Base-by-base conservation (phyloP, 495 filamentous ascomycete genomes). In the Podospora bellae-mahoneyi region DNA sequence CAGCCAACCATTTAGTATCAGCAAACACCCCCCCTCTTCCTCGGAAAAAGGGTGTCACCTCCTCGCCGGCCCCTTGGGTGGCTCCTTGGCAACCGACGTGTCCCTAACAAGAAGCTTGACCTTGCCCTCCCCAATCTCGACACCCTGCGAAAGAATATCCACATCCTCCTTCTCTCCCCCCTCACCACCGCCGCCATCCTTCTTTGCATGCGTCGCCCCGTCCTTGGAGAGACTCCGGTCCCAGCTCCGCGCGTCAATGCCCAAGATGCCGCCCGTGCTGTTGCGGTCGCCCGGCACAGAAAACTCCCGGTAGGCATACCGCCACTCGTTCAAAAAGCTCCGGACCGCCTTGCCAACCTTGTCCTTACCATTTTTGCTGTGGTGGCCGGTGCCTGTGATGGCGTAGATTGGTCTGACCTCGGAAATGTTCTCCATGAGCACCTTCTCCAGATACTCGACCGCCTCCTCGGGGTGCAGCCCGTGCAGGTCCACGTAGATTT, bases 321-420 rank as follows among this genome's bases (percentile, higher is more conserved):
- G 89, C 93, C 93, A 97, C 73, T 98, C 94, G 72, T 94, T 94
- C 28, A 99, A 82, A 80, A 96, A 99, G 57, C 82, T 85, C 64
- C 94, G 89, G 69, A 99, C 87, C 7, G 93, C 92, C 81, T 97
- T 97, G 68, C 94, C 94, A 32, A 99, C 90, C 79, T 99, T 99
- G 77, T 99, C 96, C 78, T 97, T 98, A 70, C 95, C 95, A 74
- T 96, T 95, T 83, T 98, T 98, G 71, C 92, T 96, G 76, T 98
- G 96, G 73, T 99, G 96, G 10, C 94, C 94, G 6, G 95, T 97
- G 66, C 95, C 95, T 4, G 93, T 97, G 73, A 98, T 98, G 60
- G 93, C 94, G 73, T 98, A 99, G 32, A 98, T 85, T 2, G 94
- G 90, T n/a, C 85, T 84, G 58, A 80, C 82, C 62, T 90, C 89